Conservation (phyloP, 208 protist species). For the Crithidia bombi region DNA sequence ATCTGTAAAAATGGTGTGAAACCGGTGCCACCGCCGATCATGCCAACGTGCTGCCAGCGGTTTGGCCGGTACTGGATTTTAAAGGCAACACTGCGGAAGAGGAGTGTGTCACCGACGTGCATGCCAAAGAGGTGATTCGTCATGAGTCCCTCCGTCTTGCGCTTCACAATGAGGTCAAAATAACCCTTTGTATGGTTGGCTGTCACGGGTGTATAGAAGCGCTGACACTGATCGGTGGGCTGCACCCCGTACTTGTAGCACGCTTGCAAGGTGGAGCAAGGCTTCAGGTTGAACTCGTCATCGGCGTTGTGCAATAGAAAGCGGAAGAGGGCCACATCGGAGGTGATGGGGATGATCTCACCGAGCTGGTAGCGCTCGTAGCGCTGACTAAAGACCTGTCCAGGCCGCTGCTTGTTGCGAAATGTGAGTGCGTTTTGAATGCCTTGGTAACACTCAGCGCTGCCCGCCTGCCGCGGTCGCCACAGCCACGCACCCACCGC, state of each 20-base stretch:
- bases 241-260: slow-evolving; percentile 91
- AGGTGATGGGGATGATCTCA: slow-evolving; percentile 87
- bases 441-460: slow-evolving; percentile 71
- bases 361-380: slow-evolving; percentile 84
- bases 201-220: slow-evolving; percentile 93
- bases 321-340: slow-evolving; percentile 87
- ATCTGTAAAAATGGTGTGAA: slow-evolving; percentile 96
- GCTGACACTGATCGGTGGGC: slow-evolving; percentile 81
- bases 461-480: slow-evolving; percentile 3
- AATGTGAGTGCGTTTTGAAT: slow-evolving; percentile 83
- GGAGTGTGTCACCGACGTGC: slow-evolving; percentile 84
- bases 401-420: slow-evolving; percentile 45
- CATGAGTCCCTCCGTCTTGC: slow-evolving; percentile 78
- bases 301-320: slow-evolving; percentile 77
- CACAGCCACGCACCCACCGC: slow-evolving; percentile 35
- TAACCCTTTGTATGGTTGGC: slow-evolving; percentile 85
- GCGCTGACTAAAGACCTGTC: slow-evolving; percentile 78
- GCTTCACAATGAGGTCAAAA: slow-evolving; percentile 92
- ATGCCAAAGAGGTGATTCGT: slow-evolving; percentile 89
- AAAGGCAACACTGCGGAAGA: slow-evolving; percentile 82
- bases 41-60: slow-evolving; percentile 87
- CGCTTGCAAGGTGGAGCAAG: slow-evolving; percentile 87
- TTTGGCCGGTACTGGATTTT: slow-evolving; percentile 89
- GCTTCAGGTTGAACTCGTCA: slow-evolving; percentile 87
- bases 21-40: slow-evolving; percentile 94